phyloP scores from a whole-genome alignment of 2,329 filamentous ascomycete species.

The Plenodomus lindquistii region DNA sequence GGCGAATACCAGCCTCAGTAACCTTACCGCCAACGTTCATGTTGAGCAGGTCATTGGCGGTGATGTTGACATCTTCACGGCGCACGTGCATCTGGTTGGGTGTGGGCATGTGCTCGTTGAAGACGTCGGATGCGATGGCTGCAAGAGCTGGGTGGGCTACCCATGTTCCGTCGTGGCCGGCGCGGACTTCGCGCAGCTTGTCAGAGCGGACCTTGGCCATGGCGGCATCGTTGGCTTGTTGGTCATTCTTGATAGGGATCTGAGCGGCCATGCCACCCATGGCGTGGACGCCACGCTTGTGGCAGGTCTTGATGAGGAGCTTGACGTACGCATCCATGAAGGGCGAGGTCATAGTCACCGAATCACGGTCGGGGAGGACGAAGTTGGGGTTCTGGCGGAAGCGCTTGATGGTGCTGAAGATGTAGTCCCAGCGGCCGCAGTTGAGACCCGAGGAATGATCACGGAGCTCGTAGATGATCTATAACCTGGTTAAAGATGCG shows the following conservation, averaged over 20 bases:
- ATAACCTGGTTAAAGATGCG: constrained; percentile 13
- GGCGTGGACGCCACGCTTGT: constrained; percentile 93
- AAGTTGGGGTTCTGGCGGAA: constrained; percentile 95
- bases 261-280: constrained; percentile 99
- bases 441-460: constrained; percentile 96
- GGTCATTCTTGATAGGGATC: constrained; percentile 97
- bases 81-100: constrained; percentile 94
- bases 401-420: constrained; percentile 99
- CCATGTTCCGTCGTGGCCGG: constrained; percentile 96
- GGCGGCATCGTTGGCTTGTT: constrained; percentile 85
- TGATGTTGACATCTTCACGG: constrained; percentile 85
- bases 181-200: constrained; percentile 93
- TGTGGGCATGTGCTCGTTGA: constrained; percentile 98
- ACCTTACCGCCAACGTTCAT: constrained; percentile 95
- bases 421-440: constrained; percentile 99
- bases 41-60: constrained; percentile 89
- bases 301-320: constrained; percentile 97
- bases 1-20: constrained; percentile 92
- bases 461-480: constrained; percentile 97
- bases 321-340: constrained; percentile 99
- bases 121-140: constrained; percentile 83
- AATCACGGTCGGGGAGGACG: constrained; percentile 85
- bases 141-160: constrained; percentile 95
- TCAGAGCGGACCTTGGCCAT: constrained; percentile 93
- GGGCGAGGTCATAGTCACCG: constrained; percentile 95